Evolutionary conservation across 139 green algal genomes (phyloP).

Genomic region (Deuterostichococcus epilithicus): DNA sequence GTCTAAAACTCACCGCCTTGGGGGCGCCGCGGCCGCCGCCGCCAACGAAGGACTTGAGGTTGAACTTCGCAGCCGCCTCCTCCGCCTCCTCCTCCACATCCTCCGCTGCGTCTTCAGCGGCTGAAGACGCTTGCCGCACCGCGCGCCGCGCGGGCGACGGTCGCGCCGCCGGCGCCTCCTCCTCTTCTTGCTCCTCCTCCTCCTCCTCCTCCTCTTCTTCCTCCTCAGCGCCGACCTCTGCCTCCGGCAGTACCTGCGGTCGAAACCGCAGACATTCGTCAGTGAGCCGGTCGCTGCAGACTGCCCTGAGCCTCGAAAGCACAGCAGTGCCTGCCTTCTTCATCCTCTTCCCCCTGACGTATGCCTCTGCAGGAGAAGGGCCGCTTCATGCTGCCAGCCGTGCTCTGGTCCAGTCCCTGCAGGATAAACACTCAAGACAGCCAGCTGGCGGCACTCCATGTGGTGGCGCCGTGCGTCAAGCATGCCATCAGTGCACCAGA

Average conservation of each 20-base stretch:
- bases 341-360: too few species aligned
- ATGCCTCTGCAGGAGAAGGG: too few species aligned
- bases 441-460: too few species aligned
- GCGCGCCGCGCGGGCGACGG: not conserved
- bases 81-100: conserved; percentile 8
- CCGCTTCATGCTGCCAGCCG: too few species aligned
- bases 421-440: too few species aligned
- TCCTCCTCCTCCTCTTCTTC: conserved; percentile 6
- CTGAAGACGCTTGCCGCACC: not conserved
- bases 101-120: not conserved
- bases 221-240: not conserved
- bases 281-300: not conserved
- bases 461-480: too few species aligned
- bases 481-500: too few species aligned
- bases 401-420: too few species aligned
- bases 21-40: not conserved
- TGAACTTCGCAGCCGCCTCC: not conserved
- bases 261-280: not conserved
- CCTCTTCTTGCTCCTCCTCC: conserved; percentile 17
- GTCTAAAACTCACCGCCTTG: not conserved
- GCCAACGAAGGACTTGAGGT: conserved; percentile 1
- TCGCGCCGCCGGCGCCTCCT: not conserved
- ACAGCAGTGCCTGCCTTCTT: too few species aligned
- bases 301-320: not conserved
- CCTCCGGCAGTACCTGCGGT: conserved; percentile 6